Base-by-base conservation (phyloP, 495 filamentous ascomycete genomes). In the Aspergillus ostianus region DNA sequence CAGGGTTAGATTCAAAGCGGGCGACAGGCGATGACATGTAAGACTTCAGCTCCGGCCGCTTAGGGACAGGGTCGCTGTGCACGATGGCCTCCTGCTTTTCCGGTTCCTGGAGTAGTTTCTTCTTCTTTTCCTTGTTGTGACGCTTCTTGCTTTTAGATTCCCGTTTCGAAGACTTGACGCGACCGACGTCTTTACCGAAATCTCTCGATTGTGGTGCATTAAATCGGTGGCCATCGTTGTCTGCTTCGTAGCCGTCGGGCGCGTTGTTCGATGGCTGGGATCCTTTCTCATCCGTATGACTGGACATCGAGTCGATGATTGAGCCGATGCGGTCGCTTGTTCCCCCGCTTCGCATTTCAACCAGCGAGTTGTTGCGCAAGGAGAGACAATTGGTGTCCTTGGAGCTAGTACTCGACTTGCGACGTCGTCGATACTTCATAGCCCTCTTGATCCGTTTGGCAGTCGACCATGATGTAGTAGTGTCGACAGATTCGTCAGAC, bases 341-440 rank as follows among this genome's bases (percentile, higher is more conserved):
- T 0, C 15, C 56, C 0, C 53, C 26, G 7, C 55, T 56, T 0
- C 61, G 56, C 21, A 62, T n/a, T 36, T 65, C 29, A 70, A 73
- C 21, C 67, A 69, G 21, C 0, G 67, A 60, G 13, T 63, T 64
- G 47, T 70, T 73, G 15, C 64, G 66, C 29, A 67, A 53, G 0
- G 70, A 69, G 65, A 19, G 61, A 63, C 1, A 80, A 4, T 71
- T 75, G 0, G 82, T 86, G 17, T 88, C 84, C 52, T 83, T 82
- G 26, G 88, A 90, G 63, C 87, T 87, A 9, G 80, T 78, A 65
- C 87, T 92, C 0, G 88, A 90, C 71, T 91, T 91, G 54, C 90
- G 85, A 55, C 84, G 85, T 64, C 83, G 83, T 57, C 82, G 76
- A 32, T 87, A 81, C 47, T 84, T 83, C 70, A 93, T 85, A 1